phyloP scores from a whole-genome alignment of 2,329 filamentous ascomycete species.

The Aureobasidium sp. region DNA sequence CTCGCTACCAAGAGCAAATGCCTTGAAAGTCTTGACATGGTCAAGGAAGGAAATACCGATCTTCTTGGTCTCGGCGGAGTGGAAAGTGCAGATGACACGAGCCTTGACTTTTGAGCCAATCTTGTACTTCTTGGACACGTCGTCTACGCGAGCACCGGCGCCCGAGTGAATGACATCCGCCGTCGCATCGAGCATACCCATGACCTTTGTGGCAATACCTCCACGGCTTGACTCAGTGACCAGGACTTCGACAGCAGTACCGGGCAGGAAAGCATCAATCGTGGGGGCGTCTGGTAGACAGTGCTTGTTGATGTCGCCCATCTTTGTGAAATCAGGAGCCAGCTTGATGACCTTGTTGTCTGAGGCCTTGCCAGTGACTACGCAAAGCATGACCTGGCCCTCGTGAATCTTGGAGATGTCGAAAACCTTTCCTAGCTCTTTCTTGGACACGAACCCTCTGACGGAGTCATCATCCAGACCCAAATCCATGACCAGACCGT shows the following conservation, averaged over 20 bases:
- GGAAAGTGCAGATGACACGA: slow-evolving; percentile 81
- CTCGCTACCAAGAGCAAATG: slow-evolving; percentile 43
- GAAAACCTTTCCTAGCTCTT: slow-evolving; percentile 59
- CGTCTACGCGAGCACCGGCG: slow-evolving; percentile 53
- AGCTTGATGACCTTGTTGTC: slow-evolving; percentile 82
- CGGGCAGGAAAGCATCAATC: slow-evolving; percentile 83
- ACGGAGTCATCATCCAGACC: slow-evolving; percentile 61
- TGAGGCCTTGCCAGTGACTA: slow-evolving; percentile 65
- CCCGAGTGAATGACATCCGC: slow-evolving; percentile 88
- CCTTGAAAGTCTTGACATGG: slow-evolving; percentile 54
- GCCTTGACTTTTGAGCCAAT: slow-evolving; percentile 76
- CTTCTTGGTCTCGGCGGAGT: slow-evolving; percentile 68
- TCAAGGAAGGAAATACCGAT: slow-evolving; percentile 80
- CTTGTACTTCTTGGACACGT: slow-evolving; percentile 72
- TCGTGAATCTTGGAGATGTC: slow-evolving; percentile 64
- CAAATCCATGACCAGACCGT: slow-evolving; percentile 88
- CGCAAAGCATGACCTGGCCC: slow-evolving; percentile 76
- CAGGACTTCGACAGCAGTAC: slow-evolving; percentile 79
- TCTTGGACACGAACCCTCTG: slow-evolving; percentile 77
- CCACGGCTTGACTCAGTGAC: slow-evolving; percentile 64
- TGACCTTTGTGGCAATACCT: slow-evolving; percentile 81
- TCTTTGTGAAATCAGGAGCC: slow-evolving; percentile 56
- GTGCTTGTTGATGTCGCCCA: slow-evolving; percentile 59
- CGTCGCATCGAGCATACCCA: slow-evolving; percentile 85
- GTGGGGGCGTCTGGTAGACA: slow-evolving; percentile 70